phyloP scores from a whole-genome alignment of 208 protist genomes.

The Leishmania arabica region DNA sequence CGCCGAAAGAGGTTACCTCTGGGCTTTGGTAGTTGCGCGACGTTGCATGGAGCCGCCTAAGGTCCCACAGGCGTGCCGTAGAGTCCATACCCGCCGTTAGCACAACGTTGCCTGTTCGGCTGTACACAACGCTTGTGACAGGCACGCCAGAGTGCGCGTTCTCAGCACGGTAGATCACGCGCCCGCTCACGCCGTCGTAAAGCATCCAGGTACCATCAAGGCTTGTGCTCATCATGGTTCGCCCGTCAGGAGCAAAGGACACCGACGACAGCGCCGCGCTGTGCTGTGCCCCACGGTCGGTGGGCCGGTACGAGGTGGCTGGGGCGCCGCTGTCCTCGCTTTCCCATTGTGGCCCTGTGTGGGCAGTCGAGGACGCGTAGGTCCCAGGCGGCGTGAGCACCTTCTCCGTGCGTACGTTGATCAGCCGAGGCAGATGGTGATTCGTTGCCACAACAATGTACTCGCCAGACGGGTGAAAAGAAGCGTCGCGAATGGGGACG shows the following conservation, averaged over 20 bases:
- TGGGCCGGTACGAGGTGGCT: constrained; percentile 12
- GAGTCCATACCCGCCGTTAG: constrained; percentile 89
- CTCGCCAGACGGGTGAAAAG: constrained; percentile 83
- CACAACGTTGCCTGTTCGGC: constrained; percentile 75
- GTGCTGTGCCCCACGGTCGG: constrained; percentile 43
- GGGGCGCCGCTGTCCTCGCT: constrained; percentile 8
- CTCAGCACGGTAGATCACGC: constrained; percentile 50
- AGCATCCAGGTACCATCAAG: constrained; percentile 78
- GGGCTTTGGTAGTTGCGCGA: constrained; percentile 28
- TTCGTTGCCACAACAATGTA: constrained; percentile 82
- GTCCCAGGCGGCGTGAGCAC: constrained; percentile 53
- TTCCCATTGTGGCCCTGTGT: constrained; percentile 17
- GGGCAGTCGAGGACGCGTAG: constrained; percentile 25
- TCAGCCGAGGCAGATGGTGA: constrained; percentile 65
- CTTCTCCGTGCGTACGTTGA: constrained; percentile 66
- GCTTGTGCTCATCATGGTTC: constrained; percentile 62
- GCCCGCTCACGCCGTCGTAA: constrained; percentile 80
- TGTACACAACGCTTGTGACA: constrained; percentile 83
- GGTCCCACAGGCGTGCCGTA: constrained; percentile 79
- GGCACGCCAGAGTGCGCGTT: constrained; percentile 75
- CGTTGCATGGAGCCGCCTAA: constrained; percentile 40
- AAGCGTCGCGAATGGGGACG: constrained; percentile 65
- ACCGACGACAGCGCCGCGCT: constrained; percentile 69
- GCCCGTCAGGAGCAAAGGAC: constrained; percentile 58
- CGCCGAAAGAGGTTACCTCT: constrained; percentile 78